These are phyloP conservation scores for Flaveria floridana DNA, from an alignment of 140 eudicot genomes.

Conservation along the genomic window DNA sequence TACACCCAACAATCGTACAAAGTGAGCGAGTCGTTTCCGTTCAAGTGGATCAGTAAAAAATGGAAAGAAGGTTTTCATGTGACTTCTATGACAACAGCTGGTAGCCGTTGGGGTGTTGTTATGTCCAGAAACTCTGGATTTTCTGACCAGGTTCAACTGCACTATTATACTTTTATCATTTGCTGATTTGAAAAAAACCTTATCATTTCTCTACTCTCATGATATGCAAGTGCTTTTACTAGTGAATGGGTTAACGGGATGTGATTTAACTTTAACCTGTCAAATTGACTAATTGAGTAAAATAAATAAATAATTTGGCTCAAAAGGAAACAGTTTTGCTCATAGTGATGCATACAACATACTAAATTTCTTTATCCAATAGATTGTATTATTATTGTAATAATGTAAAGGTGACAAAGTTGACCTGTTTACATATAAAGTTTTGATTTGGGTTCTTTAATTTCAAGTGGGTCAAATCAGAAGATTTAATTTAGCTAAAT, in stretches of 20 bases:
- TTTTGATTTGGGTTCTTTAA: neutral
- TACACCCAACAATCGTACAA: conserved; percentile 45
- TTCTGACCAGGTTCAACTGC: conserved; percentile 53
- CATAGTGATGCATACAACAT: neutral
- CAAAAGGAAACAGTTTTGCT: neutral
- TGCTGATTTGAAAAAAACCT: neutral
- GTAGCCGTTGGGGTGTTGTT: conserved; percentile 85
- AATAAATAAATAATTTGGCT: neutral
- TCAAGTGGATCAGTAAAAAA: conserved; percentile 70
- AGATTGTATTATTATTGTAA: neutral
- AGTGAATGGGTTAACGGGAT: neutral
- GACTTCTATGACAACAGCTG: conserved; percentile 86
- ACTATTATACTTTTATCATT: neutral
- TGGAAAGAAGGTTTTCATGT: conserved; percentile 91
- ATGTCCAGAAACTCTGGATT: conserved; percentile 79
- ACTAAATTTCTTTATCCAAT: neutral
- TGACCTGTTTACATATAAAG: neutral
- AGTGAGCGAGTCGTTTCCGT: conserved; percentile 46
- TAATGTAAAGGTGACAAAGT: neutral
- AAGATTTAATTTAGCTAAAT: neutral
- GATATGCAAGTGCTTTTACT: neutral
- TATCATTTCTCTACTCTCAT: neutral
- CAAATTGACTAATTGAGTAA: neutral
- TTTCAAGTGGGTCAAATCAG: neutral
- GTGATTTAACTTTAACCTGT: neutral